phyloP scores from a whole-genome alignment of 305 asterid species.

The Solanum hybrid region DNA sequence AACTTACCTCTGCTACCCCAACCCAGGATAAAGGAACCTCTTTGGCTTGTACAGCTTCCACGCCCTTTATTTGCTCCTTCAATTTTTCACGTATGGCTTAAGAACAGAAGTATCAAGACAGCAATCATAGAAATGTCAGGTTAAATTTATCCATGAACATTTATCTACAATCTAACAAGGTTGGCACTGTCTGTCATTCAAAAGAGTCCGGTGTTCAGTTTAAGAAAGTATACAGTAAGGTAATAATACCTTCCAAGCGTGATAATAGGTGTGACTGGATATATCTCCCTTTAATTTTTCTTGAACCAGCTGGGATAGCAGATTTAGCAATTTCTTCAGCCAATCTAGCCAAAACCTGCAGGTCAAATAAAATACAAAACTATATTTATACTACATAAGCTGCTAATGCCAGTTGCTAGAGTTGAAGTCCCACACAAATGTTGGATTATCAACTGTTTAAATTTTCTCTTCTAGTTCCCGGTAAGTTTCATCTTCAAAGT shows the following conservation, averaged over 20 bases:
- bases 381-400: neutral
- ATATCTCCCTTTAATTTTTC: conserved; percentile 78
- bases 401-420: neutral
- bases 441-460: neutral
- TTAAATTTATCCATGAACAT: neutral
- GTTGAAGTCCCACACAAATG: neutral
- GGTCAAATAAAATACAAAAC: neutral
- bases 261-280: conserved; percentile 72
- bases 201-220: neutral
- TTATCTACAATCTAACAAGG: neutral
- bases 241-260: conserved; percentile 50
- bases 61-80: conserved; percentile 65
- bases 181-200: neutral
- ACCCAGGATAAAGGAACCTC: conserved; percentile 66
- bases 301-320: conserved; percentile 60
- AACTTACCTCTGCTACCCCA: conserved; percentile 90
- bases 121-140: conserved; percentile 3
- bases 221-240: neutral
- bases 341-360: conserved; percentile 65
- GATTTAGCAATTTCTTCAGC: conserved; percentile 63
- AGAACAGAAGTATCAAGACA: conserved; percentile 11
- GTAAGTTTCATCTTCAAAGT: neutral
- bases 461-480: neutral
- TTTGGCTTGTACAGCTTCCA: conserved; percentile 50
- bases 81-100: conserved; percentile 65